Conservation (phyloP, 2,329 filamentous ascomycete genomes). For the Aspergillus sp. region DNA sequence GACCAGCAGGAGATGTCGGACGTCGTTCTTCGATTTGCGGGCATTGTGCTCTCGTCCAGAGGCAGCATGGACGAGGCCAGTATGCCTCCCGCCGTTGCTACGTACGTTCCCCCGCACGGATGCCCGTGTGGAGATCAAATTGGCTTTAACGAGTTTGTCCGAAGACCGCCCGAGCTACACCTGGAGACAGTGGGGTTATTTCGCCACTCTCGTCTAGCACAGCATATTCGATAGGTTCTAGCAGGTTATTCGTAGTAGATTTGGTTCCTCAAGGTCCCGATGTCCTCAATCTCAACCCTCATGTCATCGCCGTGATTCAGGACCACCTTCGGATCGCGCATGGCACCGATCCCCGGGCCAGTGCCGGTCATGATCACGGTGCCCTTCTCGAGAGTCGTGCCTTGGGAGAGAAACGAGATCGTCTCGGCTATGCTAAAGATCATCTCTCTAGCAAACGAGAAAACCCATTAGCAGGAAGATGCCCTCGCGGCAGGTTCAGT, state of each 20-base stretch:
- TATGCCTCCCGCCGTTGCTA: no score
- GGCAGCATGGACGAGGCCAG: no score
- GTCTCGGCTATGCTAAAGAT: conserved; percentile 31
- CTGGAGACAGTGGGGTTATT: no score
- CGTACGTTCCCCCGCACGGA: no score
- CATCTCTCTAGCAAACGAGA: conserved; percentile 19
- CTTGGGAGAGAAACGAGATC: conserved; percentile 28
- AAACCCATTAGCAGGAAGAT: no score
- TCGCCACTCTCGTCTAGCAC: no score
- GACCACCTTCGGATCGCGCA: conserved; percentile 32
- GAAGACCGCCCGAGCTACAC: no score
- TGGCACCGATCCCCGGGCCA: conserved; percentile 35
- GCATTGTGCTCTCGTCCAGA: no score
- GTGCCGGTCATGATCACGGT: conserved; percentile 35
- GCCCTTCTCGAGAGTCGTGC: conserved; percentile 30
- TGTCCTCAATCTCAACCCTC: conserved; percentile 27
- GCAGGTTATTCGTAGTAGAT: conserved; percentile 32
- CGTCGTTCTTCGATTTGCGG: neutral
- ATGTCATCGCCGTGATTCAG: conserved; percentile 32
- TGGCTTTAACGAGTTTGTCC: no score
- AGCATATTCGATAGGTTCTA: no score
- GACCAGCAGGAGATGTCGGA: neutral
- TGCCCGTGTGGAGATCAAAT: no score
- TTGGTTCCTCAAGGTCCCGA: conserved; percentile 31
- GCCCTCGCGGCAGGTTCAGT: no score